Percentiles rank a stretch among this genome's conserved stretches.
phyloP scores from a whole-genome alignment of 164 flowering plant species.

The Umbellularia californica region DNA sequence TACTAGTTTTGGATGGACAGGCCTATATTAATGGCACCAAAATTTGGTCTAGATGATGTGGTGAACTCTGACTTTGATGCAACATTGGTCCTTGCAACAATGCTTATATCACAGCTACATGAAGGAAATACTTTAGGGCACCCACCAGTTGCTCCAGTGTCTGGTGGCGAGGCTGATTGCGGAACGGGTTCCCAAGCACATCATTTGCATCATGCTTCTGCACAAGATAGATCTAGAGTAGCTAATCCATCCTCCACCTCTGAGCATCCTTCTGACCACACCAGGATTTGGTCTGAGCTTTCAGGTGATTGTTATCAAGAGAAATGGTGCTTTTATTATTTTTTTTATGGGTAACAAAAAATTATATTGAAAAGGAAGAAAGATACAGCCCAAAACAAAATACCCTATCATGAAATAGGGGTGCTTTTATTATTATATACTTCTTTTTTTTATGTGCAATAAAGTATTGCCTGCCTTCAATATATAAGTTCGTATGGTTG shows the following conservation, averaged over 20 bases:
- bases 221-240: constrained; percentile 31
- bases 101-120: constrained; percentile 80
- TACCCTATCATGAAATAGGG: too few relatives aligned
- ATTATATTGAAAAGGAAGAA: too few relatives aligned
- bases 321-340: too few relatives aligned
- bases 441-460: too few relatives aligned
- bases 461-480: not conserved
- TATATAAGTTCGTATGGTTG: not conserved
- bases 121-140: constrained; percentile 43
- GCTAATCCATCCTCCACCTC: constrained; percentile 26
- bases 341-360: too few relatives aligned
- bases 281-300: constrained; percentile 94
- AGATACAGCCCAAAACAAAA: too few relatives aligned
- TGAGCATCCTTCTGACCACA: constrained; percentile 77
- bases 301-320: constrained; percentile 45
- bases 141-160: constrained; percentile 27
- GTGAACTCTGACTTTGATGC: constrained; percentile 74
- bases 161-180: constrained; percentile 28
- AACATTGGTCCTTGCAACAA: constrained; percentile 85
- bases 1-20: constrained; percentile 30
- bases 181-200: constrained; percentile 33
- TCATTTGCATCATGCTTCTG: constrained; percentile 3
- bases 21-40: constrained; percentile 94
- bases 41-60: constrained; percentile 76
- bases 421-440: too few relatives aligned